Percentiles rank a stretch among this genome's conserved stretches.
phyloP scores from a whole-genome alignment of 495 filamentous ascomycete genomes.

The Pyrenula massariospora region DNA sequence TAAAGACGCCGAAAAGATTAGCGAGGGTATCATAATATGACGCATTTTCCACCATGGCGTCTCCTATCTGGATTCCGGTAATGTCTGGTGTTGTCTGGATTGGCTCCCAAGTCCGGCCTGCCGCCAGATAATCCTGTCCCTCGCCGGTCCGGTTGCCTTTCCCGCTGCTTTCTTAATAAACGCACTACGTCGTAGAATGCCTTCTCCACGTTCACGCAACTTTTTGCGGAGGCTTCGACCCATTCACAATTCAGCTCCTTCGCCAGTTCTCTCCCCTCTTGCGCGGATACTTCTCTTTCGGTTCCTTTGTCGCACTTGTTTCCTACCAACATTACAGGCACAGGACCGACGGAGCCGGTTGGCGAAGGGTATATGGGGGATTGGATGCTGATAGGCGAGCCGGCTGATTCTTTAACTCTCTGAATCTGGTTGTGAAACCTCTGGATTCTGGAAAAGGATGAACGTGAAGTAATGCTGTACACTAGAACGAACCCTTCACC shows the following conservation, averaged over 20 bases:
- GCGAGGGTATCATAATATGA: constrained; percentile 2
- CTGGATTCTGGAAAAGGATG: constrained; percentile 88
- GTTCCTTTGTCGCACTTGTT: constrained; percentile 97
- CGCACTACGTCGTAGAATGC: constrained; percentile 97
- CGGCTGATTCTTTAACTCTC: constrained; percentile 86
- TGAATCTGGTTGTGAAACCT: constrained; percentile 95
- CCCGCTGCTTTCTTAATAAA: constrained; percentile 69
- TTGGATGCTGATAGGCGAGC: constrained; percentile 46
- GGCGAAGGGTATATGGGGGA: constrained; percentile 60
- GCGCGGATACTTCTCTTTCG: constrained; percentile 90
- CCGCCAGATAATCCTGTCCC: constrained; percentile 22
- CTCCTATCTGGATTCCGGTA: constrained; percentile 3
- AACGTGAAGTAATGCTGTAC: constrained; percentile 93
- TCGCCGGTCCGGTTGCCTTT: constrained; percentile 27
- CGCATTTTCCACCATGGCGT: constrained; percentile 2
- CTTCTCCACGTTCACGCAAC: constrained; percentile 97
- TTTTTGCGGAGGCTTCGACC: constrained; percentile 97
- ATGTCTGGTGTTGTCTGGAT: constrained; percentile 25
- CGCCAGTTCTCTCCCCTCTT: constrained; percentile 86
- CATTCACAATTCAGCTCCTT: constrained; percentile 93
- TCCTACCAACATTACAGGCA: constrained; percentile 94
- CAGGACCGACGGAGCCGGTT: constrained; percentile 46
- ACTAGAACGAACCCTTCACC: constrained; percentile 96
- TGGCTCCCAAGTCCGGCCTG: constrained; percentile 27
- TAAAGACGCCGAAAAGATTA: neutral